Base-by-base conservation (phyloP, 345 rosid species). In the Pelargonium nanum region DNA sequence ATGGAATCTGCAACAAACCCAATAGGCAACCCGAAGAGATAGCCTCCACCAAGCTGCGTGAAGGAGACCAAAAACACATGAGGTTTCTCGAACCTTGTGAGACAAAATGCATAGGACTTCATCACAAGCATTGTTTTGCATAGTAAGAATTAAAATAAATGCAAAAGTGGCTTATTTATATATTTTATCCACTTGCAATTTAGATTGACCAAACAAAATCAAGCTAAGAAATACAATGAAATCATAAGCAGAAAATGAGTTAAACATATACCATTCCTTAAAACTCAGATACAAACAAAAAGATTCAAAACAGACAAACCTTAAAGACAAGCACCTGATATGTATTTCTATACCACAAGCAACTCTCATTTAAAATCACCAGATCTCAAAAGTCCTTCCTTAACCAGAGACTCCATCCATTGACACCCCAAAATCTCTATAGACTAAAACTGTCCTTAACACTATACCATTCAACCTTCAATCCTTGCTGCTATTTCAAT, bases 41-140 rank as follows among this genome's bases (percentile, higher is more conserved):
- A 93, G 57, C 99, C 99, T 57, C 99, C 99, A 64, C 99, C 99
- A 65, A 93, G 83, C 99, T 93, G 83, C 57, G 81, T 69, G 58
- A 77, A 50, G 69, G 25, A 68, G 19, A 65, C 53, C 70, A 62
- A 24, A 58, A 62, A 40, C 24, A 32, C 32, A 61, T 80, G 53
- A 74, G 75, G 20, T 25, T 55, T 45, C 26, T 59, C 54, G 32
- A 50, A 19, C 19, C n/a, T 50, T 16, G 53, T 16, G 24, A 22
- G 22, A 13, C 10, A 17, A 20, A 54, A 54, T 54, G 24, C 1
- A 30, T 30, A 30, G 10, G 10, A 30, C 10, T 30, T 30, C 48
- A 40, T 12, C 48, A 40, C 48, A 40, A 40, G 15, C 32, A 2
- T 28, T 28, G 48, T n/a, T n/a, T n/a, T n/a, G n/a, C n/a, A n/a